Conservation (phyloP, 1,284 basidiomycete species). For the Cryptococcus wingfieldii region DNA sequence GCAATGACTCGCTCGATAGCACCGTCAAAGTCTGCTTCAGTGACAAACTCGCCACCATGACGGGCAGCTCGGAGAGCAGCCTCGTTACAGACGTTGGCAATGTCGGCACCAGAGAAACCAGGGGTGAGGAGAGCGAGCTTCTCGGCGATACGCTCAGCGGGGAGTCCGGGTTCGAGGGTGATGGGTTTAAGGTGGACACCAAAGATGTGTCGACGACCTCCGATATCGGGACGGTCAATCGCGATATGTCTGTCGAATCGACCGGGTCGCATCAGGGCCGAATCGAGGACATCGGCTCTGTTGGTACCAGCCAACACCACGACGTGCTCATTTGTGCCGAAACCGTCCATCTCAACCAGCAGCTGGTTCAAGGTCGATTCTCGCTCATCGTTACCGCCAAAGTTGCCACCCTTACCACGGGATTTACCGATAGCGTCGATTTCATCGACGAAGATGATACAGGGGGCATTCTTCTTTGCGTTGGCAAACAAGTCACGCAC, state of each 20-base stretch:
- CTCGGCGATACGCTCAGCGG: slow-evolving; percentile 66
- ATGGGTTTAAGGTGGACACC: slow-evolving; percentile 86
- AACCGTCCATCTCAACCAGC: slow-evolving; percentile 99
- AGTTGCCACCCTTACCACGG: slow-evolving; percentile 77
- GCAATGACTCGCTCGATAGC: slow-evolving; percentile 98
- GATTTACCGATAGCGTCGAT: slow-evolving; percentile 98
- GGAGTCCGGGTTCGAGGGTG: slow-evolving; percentile 61
- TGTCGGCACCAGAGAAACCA: slow-evolving; percentile 97
- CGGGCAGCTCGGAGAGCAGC: slow-evolving; percentile 93
- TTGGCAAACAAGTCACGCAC: slow-evolving; percentile 96
- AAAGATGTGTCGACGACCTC: slow-evolving; percentile 91
- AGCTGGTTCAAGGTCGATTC: slow-evolving; percentile 98
- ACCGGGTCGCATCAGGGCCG: slow-evolving; percentile 91
- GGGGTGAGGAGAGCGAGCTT: slow-evolving; percentile 95
- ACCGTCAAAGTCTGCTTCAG: slow-evolving; percentile 86
- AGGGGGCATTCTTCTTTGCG: slow-evolving; percentile 95
- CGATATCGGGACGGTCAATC: slow-evolving; percentile 92
- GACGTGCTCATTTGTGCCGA: slow-evolving; percentile 91
- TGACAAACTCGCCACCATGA: slow-evolving; percentile 70
- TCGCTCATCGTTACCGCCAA: slow-evolving; percentile 96
- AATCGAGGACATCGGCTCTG: slow-evolving; percentile 90
- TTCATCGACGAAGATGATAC: slow-evolving; percentile 97
- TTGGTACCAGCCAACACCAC: slow-evolving; percentile 97
- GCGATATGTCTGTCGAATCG: slow-evolving; percentile 96
- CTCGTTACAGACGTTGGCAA: slow-evolving; percentile 98